phyloP scores from a whole-genome alignment of 2,329 filamentous ascomycete species.

The Penicillium nordicum region DNA sequence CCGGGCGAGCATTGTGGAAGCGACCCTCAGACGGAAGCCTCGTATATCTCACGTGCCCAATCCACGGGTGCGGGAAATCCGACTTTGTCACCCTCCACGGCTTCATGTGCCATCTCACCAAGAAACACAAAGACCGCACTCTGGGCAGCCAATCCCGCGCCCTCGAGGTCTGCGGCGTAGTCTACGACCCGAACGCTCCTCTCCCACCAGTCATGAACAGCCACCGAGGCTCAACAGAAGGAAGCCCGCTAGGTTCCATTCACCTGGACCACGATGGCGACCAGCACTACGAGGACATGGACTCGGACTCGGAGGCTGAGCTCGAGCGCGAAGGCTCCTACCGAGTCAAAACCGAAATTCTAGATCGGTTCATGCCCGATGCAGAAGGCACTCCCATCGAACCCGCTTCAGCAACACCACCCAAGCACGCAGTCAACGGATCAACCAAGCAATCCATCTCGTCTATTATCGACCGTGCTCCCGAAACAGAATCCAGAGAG shows the following conservation, averaged over 20 bases:
- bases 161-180: slow-evolving; percentile 39
- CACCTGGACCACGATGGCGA: slow-evolving; percentile 32
- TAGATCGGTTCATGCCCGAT: slow-evolving; percentile 23
- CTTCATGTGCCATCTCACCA: slow-evolving; percentile 44
- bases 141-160: slow-evolving; percentile 41
- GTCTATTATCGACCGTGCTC: slow-evolving; percentile 39
- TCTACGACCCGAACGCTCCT: slow-evolving; percentile 38
- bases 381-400: slow-evolving; percentile 10
- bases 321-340: slow-evolving; percentile 23
- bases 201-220: slow-evolving; percentile 32
- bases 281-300: slow-evolving; percentile 30
- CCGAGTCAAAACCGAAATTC: slow-evolving; percentile 30
- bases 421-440: slow-evolving; percentile 23
- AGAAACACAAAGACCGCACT: slow-evolving; percentile 42
- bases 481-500: slow-evolving; percentile 25
- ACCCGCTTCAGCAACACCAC: slow-evolving; percentile 9
- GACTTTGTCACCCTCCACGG: slow-evolving; percentile 43
- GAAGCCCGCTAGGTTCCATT: slow-evolving; percentile 31
- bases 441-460: slow-evolving; percentile 41
- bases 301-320: slow-evolving; percentile 29
- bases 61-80: slow-evolving; percentile 38
- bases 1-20: slow-evolving; percentile 40
- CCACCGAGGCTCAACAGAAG: slow-evolving; percentile 36
- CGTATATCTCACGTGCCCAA: slow-evolving; percentile 40
- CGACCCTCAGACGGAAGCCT: slow-evolving; percentile 38